Evolutionary conservation across 2,329 filamentous ascomycete genomes (phyloP).

Genomic region (Microdochium bolleyi): DNA sequence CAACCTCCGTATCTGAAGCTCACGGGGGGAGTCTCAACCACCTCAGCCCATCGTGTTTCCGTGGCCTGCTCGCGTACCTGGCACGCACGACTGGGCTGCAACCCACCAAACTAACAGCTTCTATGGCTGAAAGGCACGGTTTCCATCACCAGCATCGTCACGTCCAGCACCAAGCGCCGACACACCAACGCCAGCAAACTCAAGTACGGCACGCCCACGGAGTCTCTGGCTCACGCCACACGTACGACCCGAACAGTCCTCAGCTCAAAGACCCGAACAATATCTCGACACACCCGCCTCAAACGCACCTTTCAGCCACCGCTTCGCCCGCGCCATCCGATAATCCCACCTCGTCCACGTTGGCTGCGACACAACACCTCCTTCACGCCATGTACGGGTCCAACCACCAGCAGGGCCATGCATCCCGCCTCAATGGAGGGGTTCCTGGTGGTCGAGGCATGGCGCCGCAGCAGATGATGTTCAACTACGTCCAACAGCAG

Average conservation of each 20-base stretch:
- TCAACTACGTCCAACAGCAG: constrained; percentile 40
- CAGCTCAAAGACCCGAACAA: background rate
- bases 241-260: background rate
- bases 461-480: constrained; percentile 49
- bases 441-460: constrained; percentile 44
- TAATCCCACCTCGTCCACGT: constrained; percentile 19
- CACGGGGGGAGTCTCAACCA: background rate
- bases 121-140: background rate
- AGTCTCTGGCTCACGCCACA: background rate
- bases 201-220: background rate
- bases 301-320: too few species aligned
- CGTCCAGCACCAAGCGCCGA: background rate
- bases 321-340: constrained; percentile 1
- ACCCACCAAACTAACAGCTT: background rate
- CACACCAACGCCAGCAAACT: background rate
- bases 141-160: background rate
- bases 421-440: constrained; percentile 68
- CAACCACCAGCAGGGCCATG: constrained; percentile 64
- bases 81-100: background rate
- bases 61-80: background rate
- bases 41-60: background rate
- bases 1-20: background rate
- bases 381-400: constrained; percentile 63
- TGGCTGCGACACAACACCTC: constrained; percentile 26
- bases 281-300: background rate